Evolutionary conservation across 108 stramenopile species (phyloP).

Genomic region (Seminavis robusta): DNA sequence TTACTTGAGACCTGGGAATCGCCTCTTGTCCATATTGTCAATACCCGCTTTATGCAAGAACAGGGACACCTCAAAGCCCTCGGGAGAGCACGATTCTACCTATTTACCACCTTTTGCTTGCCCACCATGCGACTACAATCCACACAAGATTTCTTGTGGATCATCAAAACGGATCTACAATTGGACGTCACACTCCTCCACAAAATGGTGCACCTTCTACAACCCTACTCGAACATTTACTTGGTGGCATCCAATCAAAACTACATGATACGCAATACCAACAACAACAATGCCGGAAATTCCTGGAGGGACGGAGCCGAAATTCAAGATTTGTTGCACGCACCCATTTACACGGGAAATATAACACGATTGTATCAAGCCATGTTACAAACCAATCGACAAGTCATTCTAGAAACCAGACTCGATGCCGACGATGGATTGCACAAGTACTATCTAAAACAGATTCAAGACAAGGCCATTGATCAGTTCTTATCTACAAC

Average conservation of each 20-base stretch:
- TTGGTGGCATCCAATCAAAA: constrained; percentile 64
- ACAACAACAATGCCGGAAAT: constrained; percentile 36
- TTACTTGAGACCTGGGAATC: too few relatives aligned
- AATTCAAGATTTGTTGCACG: constrained; percentile 25
- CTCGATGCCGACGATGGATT: constrained; percentile 86
- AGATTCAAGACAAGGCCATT: constrained; percentile 52
- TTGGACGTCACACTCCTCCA: constrained; percentile 36
- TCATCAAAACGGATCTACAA: constrained; percentile 79
- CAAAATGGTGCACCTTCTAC: constrained; percentile 43
- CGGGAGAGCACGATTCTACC: constrained; percentile 57
- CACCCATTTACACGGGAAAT: constrained; percentile 29
- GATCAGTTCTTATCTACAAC: constrained; percentile 28
- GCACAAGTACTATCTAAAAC: constrained; percentile 47
- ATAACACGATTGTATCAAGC: constrained; percentile 32
- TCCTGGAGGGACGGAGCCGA: constrained; percentile 58
- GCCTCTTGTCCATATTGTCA: constrained; percentile 71
- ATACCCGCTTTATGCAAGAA: constrained; percentile 85
- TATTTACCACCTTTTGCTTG: constrained; percentile 63
- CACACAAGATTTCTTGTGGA: constrained; percentile 60
- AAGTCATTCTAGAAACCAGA: constrained; percentile 69
- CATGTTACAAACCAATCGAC: constrained; percentile 40
- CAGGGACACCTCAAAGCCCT: constrained; percentile 50
- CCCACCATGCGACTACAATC: constrained; percentile 30
- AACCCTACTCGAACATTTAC: constrained; percentile 38
- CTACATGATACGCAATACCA: constrained; percentile 49